Percentiles rank a stretch among this genome's conserved stretches.
Evolutionary conservation across 306 rosid genomes (phyloP).

Genomic region (Amphicarpaea edgeworthii): DNA sequence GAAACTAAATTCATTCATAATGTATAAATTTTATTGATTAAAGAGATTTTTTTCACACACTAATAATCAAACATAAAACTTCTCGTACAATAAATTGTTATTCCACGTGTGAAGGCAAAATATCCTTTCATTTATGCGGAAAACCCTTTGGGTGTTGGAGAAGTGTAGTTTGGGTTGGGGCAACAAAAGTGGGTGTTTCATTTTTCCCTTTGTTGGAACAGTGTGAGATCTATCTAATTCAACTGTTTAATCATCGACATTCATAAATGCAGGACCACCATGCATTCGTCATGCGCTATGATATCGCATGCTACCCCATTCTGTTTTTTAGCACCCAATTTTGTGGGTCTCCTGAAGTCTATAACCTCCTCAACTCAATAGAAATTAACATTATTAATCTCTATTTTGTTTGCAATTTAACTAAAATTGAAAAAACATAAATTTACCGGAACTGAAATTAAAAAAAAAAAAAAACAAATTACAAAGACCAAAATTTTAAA

Average conservation of each 20-base stretch:
- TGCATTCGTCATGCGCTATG: slow-evolving; percentile 61
- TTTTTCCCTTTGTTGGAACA: slow-evolving; percentile 42
- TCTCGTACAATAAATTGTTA: too few relatives aligned
- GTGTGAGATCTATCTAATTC: slow-evolving; percentile 27
- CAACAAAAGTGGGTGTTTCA: slow-evolving; percentile 40
- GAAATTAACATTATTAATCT: neutral
- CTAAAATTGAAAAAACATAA: too few relatives aligned
- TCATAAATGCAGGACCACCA: slow-evolving; percentile 53
- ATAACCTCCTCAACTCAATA: neutral
- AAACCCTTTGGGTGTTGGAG: slow-evolving; percentile 34
- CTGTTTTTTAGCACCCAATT: slow-evolving; percentile 13
- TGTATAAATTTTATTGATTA: too few relatives aligned
- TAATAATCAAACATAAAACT: too few relatives aligned
- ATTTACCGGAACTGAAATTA: too few relatives aligned
- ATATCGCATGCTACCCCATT: slow-evolving; percentile 56
- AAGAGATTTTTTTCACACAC: too few relatives aligned
- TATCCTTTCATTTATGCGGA: too few relatives aligned
- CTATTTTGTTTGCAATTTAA: neutral
- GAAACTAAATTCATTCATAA: too few relatives aligned
- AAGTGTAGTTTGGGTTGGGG: slow-evolving; percentile 42
- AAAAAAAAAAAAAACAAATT: too few relatives aligned
- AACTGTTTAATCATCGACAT: slow-evolving; percentile 32
- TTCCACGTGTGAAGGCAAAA: too few relatives aligned
- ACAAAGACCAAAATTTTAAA: too few relatives aligned
- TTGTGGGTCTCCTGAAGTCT: slow-evolving; percentile 40